Evolutionary conservation across 2,329 filamentous ascomycete genomes (phyloP), one percentile per base, ranked within the genome.

Genomic region (Talaromyces sp.): DNA sequence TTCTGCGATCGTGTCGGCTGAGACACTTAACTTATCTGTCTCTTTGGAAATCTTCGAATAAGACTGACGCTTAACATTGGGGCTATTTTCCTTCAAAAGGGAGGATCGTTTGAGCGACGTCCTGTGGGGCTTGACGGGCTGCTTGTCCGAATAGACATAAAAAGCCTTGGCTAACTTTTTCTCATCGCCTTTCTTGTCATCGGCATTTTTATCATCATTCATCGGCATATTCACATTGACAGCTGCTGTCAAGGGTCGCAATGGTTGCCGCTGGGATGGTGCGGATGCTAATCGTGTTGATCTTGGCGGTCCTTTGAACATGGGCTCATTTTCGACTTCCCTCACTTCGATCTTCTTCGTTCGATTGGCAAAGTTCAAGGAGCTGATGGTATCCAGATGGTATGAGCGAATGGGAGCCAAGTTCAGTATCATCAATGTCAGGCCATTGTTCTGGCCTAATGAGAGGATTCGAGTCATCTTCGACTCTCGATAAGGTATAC

Each of bases 391-490:
- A 75, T 98, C 94, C 45, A 97, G 85, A 73, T 98, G 94, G 74
- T 96, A 98, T 70, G 91, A 93, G 68, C 91, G 88, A n/a, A 96
- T 85, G 0, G 95, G 93, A 0, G 94, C 92, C 2, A 98, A 85
- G 73, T 98, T 98, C 43, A 98, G 83, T 66, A 98, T 95, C 95
- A 98, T 98, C 73, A 98, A 86, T 0, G 93, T 97, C 70, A 97
- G 87, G 60, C 95, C 94, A 69, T 96, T 92, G 80, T 98, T 97
- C 80, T 97, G 94, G 2, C 94, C 94, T 9, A 98, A 80, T 0
- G 91, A 94, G 31, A 98, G 80, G 63, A 98, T 97, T 56, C 94
- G 87, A 0, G 95, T 98, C 94, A 98, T 97, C 82, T 98, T 97
- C 62, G 91, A 95, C 75, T 97, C 94, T 64, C 94, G 86, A 76